A percentile compares a stretch with the other conserved stretches of the same genome.
Conservation (phyloP, 352 stramenopile genomes). For the Phytophthora chlamydospora region DNA sequence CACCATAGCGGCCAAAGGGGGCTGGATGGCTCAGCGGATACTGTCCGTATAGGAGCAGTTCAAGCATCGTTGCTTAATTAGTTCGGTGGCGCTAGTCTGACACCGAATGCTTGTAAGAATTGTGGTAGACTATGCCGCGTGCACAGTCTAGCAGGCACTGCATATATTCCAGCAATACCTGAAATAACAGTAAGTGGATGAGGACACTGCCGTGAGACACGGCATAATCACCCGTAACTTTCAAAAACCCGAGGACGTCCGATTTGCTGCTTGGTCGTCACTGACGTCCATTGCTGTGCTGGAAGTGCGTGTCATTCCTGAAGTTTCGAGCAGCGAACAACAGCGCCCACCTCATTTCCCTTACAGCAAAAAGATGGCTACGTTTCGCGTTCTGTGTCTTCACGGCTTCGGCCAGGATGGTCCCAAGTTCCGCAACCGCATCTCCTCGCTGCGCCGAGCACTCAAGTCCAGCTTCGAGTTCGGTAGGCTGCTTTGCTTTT, state of each 20-base stretch:
- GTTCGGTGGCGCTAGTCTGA: too few species aligned
- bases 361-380: constrained; percentile 28
- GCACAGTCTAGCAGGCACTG: constrained; percentile 8
- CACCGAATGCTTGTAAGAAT: too few species aligned
- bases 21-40: neutral
- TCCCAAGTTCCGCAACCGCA: constrained; percentile 69
- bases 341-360: neutral
- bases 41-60: neutral
- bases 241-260: constrained; percentile 15
- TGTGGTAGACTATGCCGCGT: too few species aligned
- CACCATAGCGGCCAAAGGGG: constrained; percentile 10
- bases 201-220: constrained; percentile 5
- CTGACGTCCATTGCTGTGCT: neutral
- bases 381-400: constrained; percentile 78
- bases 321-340: constrained; percentile 19
- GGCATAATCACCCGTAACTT: constrained; percentile 29
- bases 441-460: constrained; percentile 67
- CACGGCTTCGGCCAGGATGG: constrained; percentile 85
- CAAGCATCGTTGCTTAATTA: too few species aligned
- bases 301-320: constrained; percentile 16
- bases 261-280: neutral
- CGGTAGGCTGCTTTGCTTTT: constrained; percentile 38
- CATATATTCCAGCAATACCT: neutral
- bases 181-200: neutral
- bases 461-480: constrained; percentile 87